Conservation (phyloP, 129 eudicot genomes). For the Sambucus nigra region DNA sequence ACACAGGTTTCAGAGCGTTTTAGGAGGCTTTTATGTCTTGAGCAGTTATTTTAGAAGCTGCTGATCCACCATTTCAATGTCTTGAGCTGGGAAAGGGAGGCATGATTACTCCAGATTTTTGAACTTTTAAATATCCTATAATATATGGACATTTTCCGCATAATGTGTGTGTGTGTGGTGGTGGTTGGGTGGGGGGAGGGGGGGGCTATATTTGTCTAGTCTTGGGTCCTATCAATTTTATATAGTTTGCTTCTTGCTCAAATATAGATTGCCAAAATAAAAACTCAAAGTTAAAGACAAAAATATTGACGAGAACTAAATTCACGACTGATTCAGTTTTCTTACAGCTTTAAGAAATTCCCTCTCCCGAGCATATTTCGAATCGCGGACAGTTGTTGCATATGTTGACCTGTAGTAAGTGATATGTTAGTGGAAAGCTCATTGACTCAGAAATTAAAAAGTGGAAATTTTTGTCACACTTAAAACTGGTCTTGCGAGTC, state of each 20-base stretch:
- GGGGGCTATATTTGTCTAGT: too few species aligned
- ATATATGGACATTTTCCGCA: too few species aligned
- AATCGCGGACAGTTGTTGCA: conserved; percentile 79
- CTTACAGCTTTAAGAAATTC: conserved; percentile 93
- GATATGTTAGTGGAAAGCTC: conserved; percentile 4
- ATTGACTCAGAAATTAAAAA: not conserved
- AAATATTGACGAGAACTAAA: not conserved
- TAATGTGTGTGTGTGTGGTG: too few species aligned
- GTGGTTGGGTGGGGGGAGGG: too few species aligned
- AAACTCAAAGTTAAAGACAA: not conserved
- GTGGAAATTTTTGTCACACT: not conserved
- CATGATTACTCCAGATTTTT: too few species aligned
- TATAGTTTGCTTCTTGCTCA: conserved; percentile 1
- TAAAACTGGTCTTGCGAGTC: not conserved
- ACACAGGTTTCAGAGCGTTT: too few species aligned
- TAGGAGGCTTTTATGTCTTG: too few species aligned
- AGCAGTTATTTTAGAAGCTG: too few species aligned
- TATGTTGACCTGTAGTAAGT: conserved; percentile 79
- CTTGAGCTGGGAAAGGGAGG: too few species aligned
- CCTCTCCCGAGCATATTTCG: conserved; percentile 77
- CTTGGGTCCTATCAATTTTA: too few species aligned
- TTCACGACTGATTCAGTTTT: conserved; percentile 5
- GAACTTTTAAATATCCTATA: too few species aligned
- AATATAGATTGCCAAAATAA: not conserved
- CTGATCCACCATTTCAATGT: too few species aligned